Conservation (phyloP, 192 early-diverging fungal genomes). For the Coemansia sp. region DNA sequence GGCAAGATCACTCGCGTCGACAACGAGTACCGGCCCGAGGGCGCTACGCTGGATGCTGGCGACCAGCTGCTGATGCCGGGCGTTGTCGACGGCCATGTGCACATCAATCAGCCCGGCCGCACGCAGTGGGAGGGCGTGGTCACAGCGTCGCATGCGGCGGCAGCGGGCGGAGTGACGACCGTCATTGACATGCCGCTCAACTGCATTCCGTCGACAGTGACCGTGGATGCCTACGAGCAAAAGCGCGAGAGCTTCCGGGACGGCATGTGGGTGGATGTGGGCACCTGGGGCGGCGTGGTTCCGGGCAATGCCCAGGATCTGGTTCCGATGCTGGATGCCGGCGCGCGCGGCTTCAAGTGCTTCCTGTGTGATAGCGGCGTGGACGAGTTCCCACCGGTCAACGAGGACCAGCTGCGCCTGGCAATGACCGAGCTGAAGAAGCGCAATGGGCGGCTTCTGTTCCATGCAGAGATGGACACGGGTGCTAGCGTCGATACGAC, state of each 20-base stretch:
- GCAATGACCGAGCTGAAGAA: slow-evolving; percentile 63
- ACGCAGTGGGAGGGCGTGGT: slow-evolving; percentile 81
- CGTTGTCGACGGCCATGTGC: slow-evolving; percentile 73
- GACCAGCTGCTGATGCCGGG: slow-evolving; percentile 64
- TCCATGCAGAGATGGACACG: slow-evolving; percentile 71
- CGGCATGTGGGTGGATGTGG: slow-evolving; percentile 72
- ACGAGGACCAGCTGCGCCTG: slow-evolving; percentile 57
- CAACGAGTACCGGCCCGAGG: slow-evolving; percentile 28
- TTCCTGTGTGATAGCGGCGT: slow-evolving; percentile 82
- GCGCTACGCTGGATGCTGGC: slow-evolving; percentile 51
- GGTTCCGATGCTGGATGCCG: slow-evolving; percentile 55
- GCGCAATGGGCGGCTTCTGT: slow-evolving; percentile 57
- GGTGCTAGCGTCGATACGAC: slow-evolving; percentile 29
- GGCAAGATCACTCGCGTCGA: slow-evolving; percentile 54
- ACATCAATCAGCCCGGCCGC: slow-evolving; percentile 80
- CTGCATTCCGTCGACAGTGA: slow-evolving; percentile 81
- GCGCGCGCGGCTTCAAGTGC: slow-evolving; percentile 77
- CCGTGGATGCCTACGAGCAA: slow-evolving; percentile 55
- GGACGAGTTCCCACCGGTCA: slow-evolving; percentile 76
- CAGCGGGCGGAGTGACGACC: slow-evolving; percentile 76
- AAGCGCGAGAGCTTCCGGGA: slow-evolving; percentile 63
- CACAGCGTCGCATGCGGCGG: slow-evolving; percentile 72
- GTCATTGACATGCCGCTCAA: slow-evolving; percentile 84
- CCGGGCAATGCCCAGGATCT: slow-evolving; percentile 68
- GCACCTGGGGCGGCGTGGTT: slow-evolving; percentile 73